Percentiles rank a stretch among this genome's conserved stretches.
phyloP scores from a whole-genome alignment of 306 rosid species.

The Psophocarpus tetragonolobus region DNA sequence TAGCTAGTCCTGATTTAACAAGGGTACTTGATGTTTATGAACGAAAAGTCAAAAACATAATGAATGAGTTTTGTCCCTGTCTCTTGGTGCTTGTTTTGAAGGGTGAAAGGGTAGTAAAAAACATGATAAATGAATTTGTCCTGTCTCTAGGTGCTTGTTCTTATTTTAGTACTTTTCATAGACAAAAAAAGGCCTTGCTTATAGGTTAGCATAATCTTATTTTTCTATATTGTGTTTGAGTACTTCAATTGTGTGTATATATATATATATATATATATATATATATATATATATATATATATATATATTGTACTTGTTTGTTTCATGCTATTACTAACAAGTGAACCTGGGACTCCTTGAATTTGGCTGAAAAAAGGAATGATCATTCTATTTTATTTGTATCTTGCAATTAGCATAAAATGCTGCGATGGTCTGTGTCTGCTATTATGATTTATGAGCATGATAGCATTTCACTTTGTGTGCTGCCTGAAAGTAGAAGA shows the following conservation, averaged over 20 bases:
- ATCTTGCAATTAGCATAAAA: neutral
- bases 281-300: too few relatives aligned
- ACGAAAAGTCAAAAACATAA: neutral
- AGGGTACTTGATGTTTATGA: neutral
- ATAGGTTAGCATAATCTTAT: too few relatives aligned
- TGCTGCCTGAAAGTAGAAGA: slow-evolving; percentile 12
- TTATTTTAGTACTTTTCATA: too few relatives aligned
- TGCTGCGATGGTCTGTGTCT: neutral
- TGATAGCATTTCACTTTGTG: neutral
- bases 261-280: too few relatives aligned
- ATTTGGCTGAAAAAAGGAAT: neutral
- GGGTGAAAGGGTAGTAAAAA: too few relatives aligned
- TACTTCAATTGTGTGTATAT: too few relatives aligned
- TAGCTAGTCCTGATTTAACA: neutral
- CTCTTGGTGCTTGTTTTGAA: neutral
- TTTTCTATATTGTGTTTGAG: too few relatives aligned
- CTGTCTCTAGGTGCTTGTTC: too few relatives aligned
- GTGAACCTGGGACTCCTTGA: neutral
- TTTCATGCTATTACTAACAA: neutral
- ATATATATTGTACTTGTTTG: slow-evolving; percentile 1
- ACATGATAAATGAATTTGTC: too few relatives aligned
- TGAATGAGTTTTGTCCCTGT: neutral
- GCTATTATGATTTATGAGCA: neutral
- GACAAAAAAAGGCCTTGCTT: too few relatives aligned
- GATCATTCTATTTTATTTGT: neutral